Evolutionary conservation across 805 yeast genomes (phyloP).

Genomic region (Sungouiozyma ichnusensis): DNA sequence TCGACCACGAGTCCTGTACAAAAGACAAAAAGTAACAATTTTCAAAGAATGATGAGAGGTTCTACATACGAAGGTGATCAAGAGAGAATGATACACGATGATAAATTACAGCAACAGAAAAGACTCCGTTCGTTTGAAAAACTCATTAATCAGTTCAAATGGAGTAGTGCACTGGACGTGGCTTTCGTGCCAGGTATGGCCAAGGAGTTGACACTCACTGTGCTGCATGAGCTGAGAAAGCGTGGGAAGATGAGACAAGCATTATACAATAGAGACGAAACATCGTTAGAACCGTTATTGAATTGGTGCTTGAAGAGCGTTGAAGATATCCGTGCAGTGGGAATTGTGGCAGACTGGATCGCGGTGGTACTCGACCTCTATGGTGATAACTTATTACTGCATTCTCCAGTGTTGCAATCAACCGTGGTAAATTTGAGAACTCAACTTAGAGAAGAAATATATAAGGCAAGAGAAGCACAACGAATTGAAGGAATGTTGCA

Average conservation of each 20-base stretch:
- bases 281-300: conserved; percentile 71
- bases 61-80: conserved; percentile 84
- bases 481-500: conserved; percentile 91
- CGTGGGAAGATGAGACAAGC: conserved; percentile 85
- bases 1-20: conserved; percentile 2
- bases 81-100: conserved; percentile 61
- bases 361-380: conserved; percentile 66
- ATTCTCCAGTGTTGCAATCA: conserved; percentile 69
- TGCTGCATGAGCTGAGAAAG: conserved; percentile 73
- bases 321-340: conserved; percentile 65
- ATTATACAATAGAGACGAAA: conserved; percentile 73
- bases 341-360: conserved; percentile 59
- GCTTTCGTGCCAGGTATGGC: conserved; percentile 75
- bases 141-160: conserved; percentile 75
- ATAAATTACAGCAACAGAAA: conserved; percentile 44
- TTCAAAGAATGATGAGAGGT: conserved; percentile 79
- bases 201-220: conserved; percentile 70
- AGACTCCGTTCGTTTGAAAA: conserved; percentile 75
- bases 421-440: conserved; percentile 49
- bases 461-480: conserved; percentile 77
- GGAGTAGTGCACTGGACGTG: conserved; percentile 86
- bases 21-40: conserved; percentile 40
- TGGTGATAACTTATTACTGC: conserved; percentile 51
- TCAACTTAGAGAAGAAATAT: conserved; percentile 58
- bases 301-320: conserved; percentile 72